Evolutionary conservation across 495 filamentous ascomycete genomes (phyloP), one percentile per base, ranked within the genome.

Genomic region (Saxophila tyrrhenica): DNA sequence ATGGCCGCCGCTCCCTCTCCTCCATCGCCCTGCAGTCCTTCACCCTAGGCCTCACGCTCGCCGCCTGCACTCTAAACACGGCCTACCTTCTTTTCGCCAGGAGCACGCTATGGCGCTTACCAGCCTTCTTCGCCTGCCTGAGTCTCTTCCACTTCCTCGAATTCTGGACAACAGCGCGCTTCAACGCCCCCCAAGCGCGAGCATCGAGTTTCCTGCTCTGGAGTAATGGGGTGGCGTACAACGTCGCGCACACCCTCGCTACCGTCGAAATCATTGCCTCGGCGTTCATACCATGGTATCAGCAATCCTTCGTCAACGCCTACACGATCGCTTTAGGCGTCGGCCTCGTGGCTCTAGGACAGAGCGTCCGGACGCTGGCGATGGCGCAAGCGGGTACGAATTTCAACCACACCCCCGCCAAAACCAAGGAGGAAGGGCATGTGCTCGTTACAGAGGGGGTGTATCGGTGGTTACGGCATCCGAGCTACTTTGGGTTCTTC

Each of bases 401-500:
- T 58, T 98, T 98, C 75, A 95, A 91, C 59, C 92, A 97, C 62
- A 76, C 79, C 35, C 83, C 97, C 11, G 87, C 88, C 67, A 74
- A 75, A 22, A 73, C 70, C 51, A 80, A 77, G 61, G 77, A 76
- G 56, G 70, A 80, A 25, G 79, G 73, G 0, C 92, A 98, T 65
- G 75, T 72, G 8, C 74, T 98, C 15, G 87, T 98, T 35, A 94
- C 82, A 10, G 73, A 68, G 38, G 92, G 92, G 0, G 50, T 84
- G 15, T 85, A 85, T 64, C 54, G 60, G 1, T 62, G 73, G 29
- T 65, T 94, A 46, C 72, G 92, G 5, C 92, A 98, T 68, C 92
- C 92, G 47, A 82, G 81, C 41, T 98, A 98, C 65, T 96, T 96
- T 69, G 92, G 92, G 1, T 98, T 94, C 70, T 98, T 94, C 65